Percentiles rank a stretch among this genome's conserved stretches.
phyloP scores from a whole-genome alignment of 164 flowering plant species.

The Tetracentron sinense region DNA sequence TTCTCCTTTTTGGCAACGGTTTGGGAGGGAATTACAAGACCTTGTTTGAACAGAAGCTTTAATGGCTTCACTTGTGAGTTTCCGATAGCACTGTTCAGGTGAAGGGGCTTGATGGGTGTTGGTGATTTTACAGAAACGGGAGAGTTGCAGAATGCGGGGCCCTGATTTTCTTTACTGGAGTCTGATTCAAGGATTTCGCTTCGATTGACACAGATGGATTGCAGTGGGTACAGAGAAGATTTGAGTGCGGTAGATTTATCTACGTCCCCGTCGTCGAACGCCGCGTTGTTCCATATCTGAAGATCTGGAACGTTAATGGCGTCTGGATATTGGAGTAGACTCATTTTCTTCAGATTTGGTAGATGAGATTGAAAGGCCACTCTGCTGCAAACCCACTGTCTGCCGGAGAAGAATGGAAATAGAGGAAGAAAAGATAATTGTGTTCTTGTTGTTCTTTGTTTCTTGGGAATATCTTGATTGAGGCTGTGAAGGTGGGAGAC shows the following conservation, averaged over 20 bases:
- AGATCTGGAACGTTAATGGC: slow-evolving; percentile 39
- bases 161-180: slow-evolving; percentile 60
- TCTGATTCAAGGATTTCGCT: slow-evolving; percentile 35
- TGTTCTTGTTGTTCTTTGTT: neutral
- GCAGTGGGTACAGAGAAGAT: slow-evolving; percentile 34
- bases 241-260: slow-evolving; percentile 24
- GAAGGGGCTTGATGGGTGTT: slow-evolving; percentile 29
- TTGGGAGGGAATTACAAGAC: slow-evolving; percentile 10
- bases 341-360: slow-evolving; percentile 28
- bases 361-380: neutral
- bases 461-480: slow-evolving; percentile 6
- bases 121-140: slow-evolving; percentile 26
- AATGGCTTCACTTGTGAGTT: slow-evolving; percentile 26
- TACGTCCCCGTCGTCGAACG: slow-evolving; percentile 50
- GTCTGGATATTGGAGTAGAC: slow-evolving; percentile 42
- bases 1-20: slow-evolving; percentile 1
- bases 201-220: slow-evolving; percentile 17
- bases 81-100: slow-evolving; percentile 8
- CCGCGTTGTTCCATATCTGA: slow-evolving; percentile 73
- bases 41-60: slow-evolving; percentile 24
- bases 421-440: slow-evolving; percentile 2
- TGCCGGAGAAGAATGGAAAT: slow-evolving; percentile 1
- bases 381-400: neutral
- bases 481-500: neutral
- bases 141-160: slow-evolving; percentile 30